Conservation (phyloP, 768 basidiomycete genomes). For the Porphyrellus cyaneotinctus region DNA sequence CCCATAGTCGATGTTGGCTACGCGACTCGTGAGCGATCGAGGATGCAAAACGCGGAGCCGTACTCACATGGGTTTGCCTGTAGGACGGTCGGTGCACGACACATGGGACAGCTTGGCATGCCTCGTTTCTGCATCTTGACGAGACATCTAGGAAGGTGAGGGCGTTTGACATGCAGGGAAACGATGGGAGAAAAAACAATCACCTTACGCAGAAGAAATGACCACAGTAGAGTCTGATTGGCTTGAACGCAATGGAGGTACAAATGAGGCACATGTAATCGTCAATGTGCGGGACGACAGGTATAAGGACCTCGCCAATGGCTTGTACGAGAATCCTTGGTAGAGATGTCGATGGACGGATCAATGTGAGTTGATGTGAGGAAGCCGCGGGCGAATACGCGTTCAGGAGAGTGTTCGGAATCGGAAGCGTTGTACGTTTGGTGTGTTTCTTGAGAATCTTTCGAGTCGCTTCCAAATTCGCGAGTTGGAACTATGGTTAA, state of each 20-base stretch:
- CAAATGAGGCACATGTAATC: conserved; percentile 90
- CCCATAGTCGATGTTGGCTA: conserved; percentile 78
- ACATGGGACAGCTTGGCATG: conserved; percentile 77
- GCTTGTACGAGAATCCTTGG: conserved; percentile 73
- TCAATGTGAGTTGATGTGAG: conserved; percentile 31
- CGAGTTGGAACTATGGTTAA: conserved; percentile 61
- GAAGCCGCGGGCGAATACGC: conserved; percentile 9
- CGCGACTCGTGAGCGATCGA: neutral
- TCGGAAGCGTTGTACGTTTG: conserved; percentile 80
- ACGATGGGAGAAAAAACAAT: neutral
- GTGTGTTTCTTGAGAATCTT: conserved; percentile 95
- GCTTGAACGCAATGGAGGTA: conserved; percentile 88
- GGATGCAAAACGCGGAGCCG: neutral
- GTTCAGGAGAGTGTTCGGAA: conserved; percentile 37
- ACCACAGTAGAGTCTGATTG: conserved; percentile 74
- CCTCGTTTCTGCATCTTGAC: conserved; percentile 89
- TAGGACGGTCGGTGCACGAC: conserved; percentile 73
- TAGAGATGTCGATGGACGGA: conserved; percentile 38
- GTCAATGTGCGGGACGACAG: conserved; percentile 73
- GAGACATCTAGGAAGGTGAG: conserved; percentile 46
- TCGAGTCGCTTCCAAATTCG: conserved; percentile 83
- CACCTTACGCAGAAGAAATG: conserved; percentile 78
- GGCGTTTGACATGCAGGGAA: neutral
- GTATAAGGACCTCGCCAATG: conserved; percentile 76
- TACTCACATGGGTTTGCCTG: conserved; percentile 70